phyloP scores from a whole-genome alignment of 108 stramenopile genomes.

The Cyclotella kingstonii region DNA sequence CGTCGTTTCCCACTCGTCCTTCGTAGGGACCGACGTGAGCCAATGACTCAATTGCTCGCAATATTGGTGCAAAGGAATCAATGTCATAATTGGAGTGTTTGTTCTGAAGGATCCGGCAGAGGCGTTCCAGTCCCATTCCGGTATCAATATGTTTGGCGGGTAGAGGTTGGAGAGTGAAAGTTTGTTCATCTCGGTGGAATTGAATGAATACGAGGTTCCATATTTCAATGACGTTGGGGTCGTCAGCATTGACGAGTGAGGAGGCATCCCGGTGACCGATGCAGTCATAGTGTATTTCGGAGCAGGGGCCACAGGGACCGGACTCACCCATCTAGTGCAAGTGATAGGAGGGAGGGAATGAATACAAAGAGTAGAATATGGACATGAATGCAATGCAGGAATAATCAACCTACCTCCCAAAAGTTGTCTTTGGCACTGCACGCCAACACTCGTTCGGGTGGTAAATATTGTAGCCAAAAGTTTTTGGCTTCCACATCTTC shows the following conservation, averaged over 20 bases:
- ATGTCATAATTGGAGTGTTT: constrained; percentile 95
- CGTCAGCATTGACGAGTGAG: constrained; percentile 93
- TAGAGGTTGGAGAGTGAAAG: constrained; percentile 58
- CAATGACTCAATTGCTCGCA: constrained; percentile 60
- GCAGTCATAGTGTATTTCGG: constrained; percentile 97
- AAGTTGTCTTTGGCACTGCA: constrained; percentile 94
- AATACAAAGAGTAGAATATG: neutral
- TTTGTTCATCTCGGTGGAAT: constrained; percentile 88
- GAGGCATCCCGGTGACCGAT: constrained; percentile 91
- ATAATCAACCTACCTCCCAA: constrained; percentile 85
- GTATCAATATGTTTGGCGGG: constrained; percentile 97
- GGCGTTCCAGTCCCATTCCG: constrained; percentile 97
- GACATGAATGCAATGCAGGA: neutral
- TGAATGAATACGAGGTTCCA: constrained; percentile 99
- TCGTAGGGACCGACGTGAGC: constrained; percentile 70
- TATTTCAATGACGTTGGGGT: constrained; percentile 93
- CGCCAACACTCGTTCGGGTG: constrained; percentile 79
- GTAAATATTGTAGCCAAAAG: constrained; percentile 76
- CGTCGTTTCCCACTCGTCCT: constrained; percentile 86
- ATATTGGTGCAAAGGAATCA: constrained; percentile 88
- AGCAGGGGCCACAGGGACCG: constrained; percentile 97
- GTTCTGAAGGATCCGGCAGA: constrained; percentile 89
- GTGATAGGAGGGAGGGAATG: too few relatives aligned
- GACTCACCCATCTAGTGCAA: constrained; percentile 85
- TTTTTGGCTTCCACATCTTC: constrained; percentile 85